Percentiles rank a stretch among this genome's conserved stretches.
Evolutionary conservation across 371 early-diverging fungal genomes (phyloP).

Genomic region (Saksenaea oblongispora): DNA sequence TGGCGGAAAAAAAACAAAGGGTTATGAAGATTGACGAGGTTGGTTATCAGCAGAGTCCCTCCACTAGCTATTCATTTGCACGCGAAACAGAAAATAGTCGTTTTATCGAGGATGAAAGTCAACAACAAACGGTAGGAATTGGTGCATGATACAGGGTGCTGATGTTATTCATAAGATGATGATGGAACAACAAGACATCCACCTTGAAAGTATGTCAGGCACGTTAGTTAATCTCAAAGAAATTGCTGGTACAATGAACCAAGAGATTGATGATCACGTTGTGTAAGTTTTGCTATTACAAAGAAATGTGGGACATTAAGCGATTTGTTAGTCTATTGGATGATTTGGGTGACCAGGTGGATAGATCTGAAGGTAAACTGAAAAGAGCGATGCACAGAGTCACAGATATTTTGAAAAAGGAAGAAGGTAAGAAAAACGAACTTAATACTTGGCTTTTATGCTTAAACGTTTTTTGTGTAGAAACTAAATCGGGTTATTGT

Average conservation of each 20-base stretch:
- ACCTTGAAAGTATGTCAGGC: conserved; percentile 60
- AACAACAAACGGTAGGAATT: conserved; percentile 36
- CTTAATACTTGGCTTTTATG: not conserved
- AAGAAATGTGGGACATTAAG: not conserved
- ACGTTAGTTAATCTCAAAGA: conserved; percentile 62
- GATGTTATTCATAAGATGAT: conserved; percentile 38
- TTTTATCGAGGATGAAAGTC: conserved; percentile 39
- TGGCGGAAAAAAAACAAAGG: conserved; percentile 10
- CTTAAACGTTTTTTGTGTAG: conserved; percentile 19
- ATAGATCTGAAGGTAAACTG: conserved; percentile 50
- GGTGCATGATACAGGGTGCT: not conserved
- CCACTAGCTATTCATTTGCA: not conserved
- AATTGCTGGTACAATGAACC: conserved; percentile 64
- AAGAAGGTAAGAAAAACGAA: conserved; percentile 53
- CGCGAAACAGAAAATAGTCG: conserved; percentile 35
- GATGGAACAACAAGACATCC: conserved; percentile 64
- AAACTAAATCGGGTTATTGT: conserved; percentile 61
- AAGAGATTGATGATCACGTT: conserved; percentile 62
- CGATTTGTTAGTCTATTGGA: conserved; percentile 47
- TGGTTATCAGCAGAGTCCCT: not conserved
- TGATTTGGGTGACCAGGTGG: conserved; percentile 63
- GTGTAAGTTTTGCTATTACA: conserved; percentile 33
- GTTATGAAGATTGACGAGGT: not conserved
- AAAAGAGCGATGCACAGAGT: conserved; percentile 59
- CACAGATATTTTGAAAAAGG: conserved; percentile 53